Evolutionary conservation across 352 stramenopile genomes (phyloP), one percentile per base, ranked within the genome.

Genomic region (Globisporangium recalcitrans): DNA sequence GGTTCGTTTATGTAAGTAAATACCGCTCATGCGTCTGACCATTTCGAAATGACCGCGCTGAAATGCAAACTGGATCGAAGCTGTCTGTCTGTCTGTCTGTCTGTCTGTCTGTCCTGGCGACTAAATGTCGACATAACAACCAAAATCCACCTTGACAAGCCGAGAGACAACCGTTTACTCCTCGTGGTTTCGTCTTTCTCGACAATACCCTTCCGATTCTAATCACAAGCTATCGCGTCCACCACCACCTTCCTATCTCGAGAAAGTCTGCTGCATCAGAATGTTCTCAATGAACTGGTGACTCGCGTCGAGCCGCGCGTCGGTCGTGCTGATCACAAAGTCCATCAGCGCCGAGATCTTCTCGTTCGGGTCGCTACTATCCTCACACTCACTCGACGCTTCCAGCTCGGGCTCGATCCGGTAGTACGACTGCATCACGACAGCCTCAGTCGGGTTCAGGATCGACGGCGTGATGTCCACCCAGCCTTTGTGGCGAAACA

Each of bases 251-350:
- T 9, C 16, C 19, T 38, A 19, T 1, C 16, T 9, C 10, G 27
- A 24, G 26, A 29, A 24, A 11, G 32, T 24, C 11, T 32, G 21
- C 29, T 62, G 26, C 62, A 68, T 44, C 5, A 68, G n/a, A 9
- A 63, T 32, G 36, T 63, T 68, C 47, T 68, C 62, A 31, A 68
- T 52, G 19, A 68, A 58, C 47, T 68, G 54, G 14, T 63, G 62
- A 13, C 54, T 62, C 34, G 54, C 53, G 22, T 67, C 62, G 6
- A 67, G 34, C 2, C 36, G 48, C 44, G 47, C 36, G 38, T 67
- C 55, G 4, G 36, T 58, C 54, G 62, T 63, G 21, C 26, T 40
- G 34, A 67, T 62, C 19, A 67, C 62, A 58, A 63, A 63, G 36
- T 67, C 62, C 48, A 59, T 58, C 10, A 67, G 54, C 29, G 53